Evolutionary conservation across 1,284 basidiomycete species (phyloP).

Genomic region (Heimioporus retisporus): DNA sequence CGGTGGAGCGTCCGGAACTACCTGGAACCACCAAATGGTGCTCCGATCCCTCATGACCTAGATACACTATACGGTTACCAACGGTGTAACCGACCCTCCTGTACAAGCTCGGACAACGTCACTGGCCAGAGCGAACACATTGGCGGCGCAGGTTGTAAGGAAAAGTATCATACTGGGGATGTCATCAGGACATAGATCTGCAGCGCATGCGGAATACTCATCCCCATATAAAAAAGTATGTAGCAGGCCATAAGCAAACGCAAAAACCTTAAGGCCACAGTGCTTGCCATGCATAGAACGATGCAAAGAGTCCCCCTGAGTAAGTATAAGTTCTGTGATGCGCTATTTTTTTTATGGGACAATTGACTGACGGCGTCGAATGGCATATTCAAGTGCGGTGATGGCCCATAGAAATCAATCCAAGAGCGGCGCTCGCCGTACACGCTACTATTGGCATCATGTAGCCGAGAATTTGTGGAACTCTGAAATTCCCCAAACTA

Average conservation of each 20-base stretch:
- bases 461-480: conserved; percentile 49
- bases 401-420: conserved; percentile 51
- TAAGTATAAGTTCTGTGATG: conserved; percentile 4
- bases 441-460: conserved; percentile 53
- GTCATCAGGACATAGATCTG: conserved; percentile 5
- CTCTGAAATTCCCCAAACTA: too few species aligned
- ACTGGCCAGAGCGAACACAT: conserved; percentile 32
- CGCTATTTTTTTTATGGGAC: not conserved
- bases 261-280: conserved; percentile 49
- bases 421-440: conserved; percentile 51
- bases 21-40: conserved; percentile 38
- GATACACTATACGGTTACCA: conserved; percentile 35
- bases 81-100: conserved; percentile 5
- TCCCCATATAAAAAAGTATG: conserved; percentile 53
- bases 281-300: conserved; percentile 32
- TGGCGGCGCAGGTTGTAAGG: conserved; percentile 33
- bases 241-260: conserved; percentile 50
- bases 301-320: conserved; percentile 44
- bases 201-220: conserved; percentile 30
- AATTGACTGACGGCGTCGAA: conserved; percentile 38
- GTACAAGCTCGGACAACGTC: conserved; percentile 2
- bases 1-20: conserved; percentile 20
- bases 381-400: conserved; percentile 42
- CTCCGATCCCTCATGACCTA: conserved; percentile 30
- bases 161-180: conserved; percentile 42